Conservation (phyloP, 345 rosid species). For the Populus pruinosa region DNA sequence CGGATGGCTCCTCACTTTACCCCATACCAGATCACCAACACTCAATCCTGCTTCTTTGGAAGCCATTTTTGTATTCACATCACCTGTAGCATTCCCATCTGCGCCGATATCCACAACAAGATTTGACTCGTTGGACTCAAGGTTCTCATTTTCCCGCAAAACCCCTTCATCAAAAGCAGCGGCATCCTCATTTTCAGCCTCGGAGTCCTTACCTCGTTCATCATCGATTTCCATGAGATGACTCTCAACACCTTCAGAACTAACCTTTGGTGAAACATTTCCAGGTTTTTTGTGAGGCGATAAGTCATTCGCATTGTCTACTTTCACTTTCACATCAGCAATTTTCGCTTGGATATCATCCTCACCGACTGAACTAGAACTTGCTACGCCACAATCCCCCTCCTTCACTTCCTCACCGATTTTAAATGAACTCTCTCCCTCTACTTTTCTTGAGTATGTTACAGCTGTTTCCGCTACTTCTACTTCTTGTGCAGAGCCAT, state of each 20-base stretch:
- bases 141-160: conserved; percentile 6
- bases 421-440: neutral
- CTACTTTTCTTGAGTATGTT: neutral
- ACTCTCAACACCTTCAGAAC: conserved; percentile 10
- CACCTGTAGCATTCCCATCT: conserved; percentile 10
- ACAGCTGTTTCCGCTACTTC: neutral
- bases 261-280: neutral
- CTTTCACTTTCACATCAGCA: conserved; percentile 9
- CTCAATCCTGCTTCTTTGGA: conserved; percentile 21
- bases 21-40: conserved; percentile 77
- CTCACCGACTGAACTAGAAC: neutral
- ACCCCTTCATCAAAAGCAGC: neutral
- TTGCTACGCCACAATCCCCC: neutral
- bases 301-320: neutral
- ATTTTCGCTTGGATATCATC: neutral
- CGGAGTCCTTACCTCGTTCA: conserved; percentile 2
- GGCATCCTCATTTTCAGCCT: neutral
- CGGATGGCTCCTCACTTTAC: conserved; percentile 79
- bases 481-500: neutral
- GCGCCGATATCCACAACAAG: conserved; percentile 19
- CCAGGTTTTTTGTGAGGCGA: neutral
- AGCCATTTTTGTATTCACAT: neutral
- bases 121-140: conserved; percentile 5
- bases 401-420: conserved; percentile 1
- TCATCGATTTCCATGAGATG: conserved; percentile 22